These are phyloP conservation scores for Aspergillus tamarii DNA, from an alignment of 2,329 filamentous ascomycete species.

Conservation along the genomic window DNA sequence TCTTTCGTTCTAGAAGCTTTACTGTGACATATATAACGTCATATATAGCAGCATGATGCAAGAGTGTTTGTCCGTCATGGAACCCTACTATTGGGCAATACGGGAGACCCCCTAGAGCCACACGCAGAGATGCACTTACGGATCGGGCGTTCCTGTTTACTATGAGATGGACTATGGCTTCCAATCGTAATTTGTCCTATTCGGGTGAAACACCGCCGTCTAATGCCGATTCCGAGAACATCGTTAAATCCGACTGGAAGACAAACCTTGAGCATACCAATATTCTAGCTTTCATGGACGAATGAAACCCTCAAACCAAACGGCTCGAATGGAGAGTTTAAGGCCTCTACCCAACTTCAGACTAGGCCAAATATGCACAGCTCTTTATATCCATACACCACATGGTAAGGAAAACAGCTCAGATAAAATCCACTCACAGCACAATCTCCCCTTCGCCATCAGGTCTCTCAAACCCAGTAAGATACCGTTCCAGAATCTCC, in stretches of 20 bases:
- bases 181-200: neutral
- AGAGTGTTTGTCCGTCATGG: no score
- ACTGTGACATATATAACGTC: no score
- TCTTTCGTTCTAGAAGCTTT: no score
- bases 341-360: no score
- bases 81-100: no score
- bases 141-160: neutral
- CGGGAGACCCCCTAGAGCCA: no score
- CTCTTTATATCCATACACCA: neutral
- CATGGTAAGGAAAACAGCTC: neutral
- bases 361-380: no score
- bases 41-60: no score
- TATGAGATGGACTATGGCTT: no score
- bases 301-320: no score
- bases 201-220: neutral
- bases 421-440: neutral
- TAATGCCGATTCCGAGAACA: neutral
- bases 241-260: neutral
- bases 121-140: neutral
- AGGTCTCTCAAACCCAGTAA: neutral
- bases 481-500: neutral
- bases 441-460: neutral
- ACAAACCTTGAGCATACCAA: no score
- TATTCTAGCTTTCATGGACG: no score
- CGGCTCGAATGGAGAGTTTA: neutral